Base-by-base conservation (phyloP, 1,284 basidiomycete species). In the Melampsora larici-populina region DNA sequence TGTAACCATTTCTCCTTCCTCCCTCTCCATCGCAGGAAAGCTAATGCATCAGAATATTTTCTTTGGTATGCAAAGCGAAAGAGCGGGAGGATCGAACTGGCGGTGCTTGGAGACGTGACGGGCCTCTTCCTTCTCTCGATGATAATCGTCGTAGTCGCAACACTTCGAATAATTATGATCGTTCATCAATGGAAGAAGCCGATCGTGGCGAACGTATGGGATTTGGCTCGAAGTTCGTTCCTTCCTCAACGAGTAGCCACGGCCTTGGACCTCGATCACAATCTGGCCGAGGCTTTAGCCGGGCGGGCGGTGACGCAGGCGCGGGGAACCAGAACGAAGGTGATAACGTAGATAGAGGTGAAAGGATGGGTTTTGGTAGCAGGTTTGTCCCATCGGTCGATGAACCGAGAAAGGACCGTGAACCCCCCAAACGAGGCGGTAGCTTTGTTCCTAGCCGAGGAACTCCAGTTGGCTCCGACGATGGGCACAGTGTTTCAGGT, bases 1-100 rank as follows among this genome's bases (percentile, higher is more conserved):
- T 87, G 91, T 88, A 48, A 36, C 69, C 79, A 36, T 64, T 67
- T 63, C 66, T 65, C 26, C 74, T 62, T 73, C 63, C 49, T 46
- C 43, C 78, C 40, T 26, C 21, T 68, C 21, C 15, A 15, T 68
- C 40, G 8, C 24, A 11, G 18, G n/a, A 46, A 46, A 24, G 21
- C 48, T 68, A 1, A 68, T 43, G 24, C 31, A 13, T 68, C 29
- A 24, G 26, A 58, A 21, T 17, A 31, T 55, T 46, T 70, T 29
- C 26, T 26, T 24, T 33, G 11, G 29, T 49, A 8, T 43, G n/a
- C 33, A 33, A n/a, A 76, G 74, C 74, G 3, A 76, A 76, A 69
- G 74, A 75, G 49, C 63, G 72, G n/a, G 72, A 76, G 15, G 74
- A 76, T 69, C 66, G 74, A n/a, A 76, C 74, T 15, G 66, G 55